Evolutionary conservation across 495 filamentous ascomycete genomes (phyloP), one percentile per base, ranked within the genome.

Genomic region (Penicillium salamii): DNA sequence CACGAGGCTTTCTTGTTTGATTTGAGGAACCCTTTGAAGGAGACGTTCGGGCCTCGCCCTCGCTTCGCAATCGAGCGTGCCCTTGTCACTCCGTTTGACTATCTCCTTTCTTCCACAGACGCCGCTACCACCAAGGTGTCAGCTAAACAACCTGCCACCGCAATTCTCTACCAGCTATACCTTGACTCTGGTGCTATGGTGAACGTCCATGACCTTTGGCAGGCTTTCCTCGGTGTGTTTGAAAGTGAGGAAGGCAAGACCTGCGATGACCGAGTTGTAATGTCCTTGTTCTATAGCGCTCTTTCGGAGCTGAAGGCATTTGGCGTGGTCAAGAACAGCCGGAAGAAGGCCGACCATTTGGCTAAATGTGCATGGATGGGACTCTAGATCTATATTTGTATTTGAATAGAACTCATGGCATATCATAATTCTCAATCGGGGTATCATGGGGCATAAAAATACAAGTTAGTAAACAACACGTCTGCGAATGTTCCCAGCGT

Each of bases 331-430:
- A 97, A 93, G 70, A 77, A 77, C 52, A 97, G 85, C 58, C 88
- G 84, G 68, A 97, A 91, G 77, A 95, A 93, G 77, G 78, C 81
- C 11, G 93, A 97, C 64, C 91, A 96, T 69, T 68, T 96, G 54
- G 85, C 89, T 14, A 97, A 96, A 69, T 69, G 89, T 46, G 67
- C 75, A 26, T 89, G 86, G 86, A 79, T 80, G 54, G 86, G 86
- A 2, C 55, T 88, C 39, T 88, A 71, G 58, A 18, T 34, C 36
- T 29, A 18, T 40, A 43, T 48, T 20, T 26, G 42, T 29, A 13
- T 42, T 52, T n/a, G 45, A 24, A 17, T 13, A 33, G 32, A 24
- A 54, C 49, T 49, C 41, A 52, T 48, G 23, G 41, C 34, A 39
- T 47, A 50, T 56, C 50, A 38, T 41, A 47, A 44, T 57, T 46